These are phyloP conservation scores for Brassica cretica DNA, from an alignment of 345 rosid species.

Conservation along the genomic window DNA sequence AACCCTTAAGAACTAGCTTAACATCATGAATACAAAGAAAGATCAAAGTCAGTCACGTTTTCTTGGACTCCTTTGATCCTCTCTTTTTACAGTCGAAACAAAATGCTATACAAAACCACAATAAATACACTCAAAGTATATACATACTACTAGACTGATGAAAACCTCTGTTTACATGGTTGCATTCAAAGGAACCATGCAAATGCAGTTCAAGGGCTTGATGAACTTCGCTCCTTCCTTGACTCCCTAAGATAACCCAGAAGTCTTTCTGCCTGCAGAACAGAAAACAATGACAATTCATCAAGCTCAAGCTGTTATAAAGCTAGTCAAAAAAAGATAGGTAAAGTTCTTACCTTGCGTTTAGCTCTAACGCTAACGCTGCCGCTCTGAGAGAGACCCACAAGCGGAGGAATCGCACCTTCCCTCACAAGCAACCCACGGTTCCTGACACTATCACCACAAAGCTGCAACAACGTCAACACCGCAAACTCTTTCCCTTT, in stretches of 20 bases:
- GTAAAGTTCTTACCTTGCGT: conserved; percentile 59
- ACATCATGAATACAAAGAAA: conserved; percentile 31
- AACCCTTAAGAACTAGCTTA: conserved; percentile 43
- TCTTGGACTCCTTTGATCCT: conserved; percentile 18
- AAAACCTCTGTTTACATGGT: conserved; percentile 4
- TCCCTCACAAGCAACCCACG: conserved; percentile 90
- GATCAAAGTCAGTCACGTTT: conserved; percentile 26
- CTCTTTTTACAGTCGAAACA: conserved; percentile 38
- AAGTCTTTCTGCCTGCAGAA: conserved; percentile 85
- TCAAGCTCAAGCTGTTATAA: neutral
- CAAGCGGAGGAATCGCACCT: conserved; percentile 99
- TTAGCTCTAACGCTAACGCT: conserved; percentile 65
- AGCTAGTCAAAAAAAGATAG: neutral
- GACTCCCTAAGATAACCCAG: conserved; percentile 74
- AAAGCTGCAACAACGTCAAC: conserved; percentile 75
- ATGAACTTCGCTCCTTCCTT: conserved; percentile 58
- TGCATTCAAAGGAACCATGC: conserved; percentile 11
- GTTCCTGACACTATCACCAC: conserved; percentile 68
- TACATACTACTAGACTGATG: conserved; percentile 47
- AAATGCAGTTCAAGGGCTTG: conserved; percentile 47
- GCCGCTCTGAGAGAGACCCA: conserved; percentile 83
- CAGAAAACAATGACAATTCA: neutral
- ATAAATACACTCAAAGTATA: conserved; percentile 47
- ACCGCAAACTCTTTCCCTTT: conserved; percentile 93
- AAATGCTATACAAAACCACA: conserved; percentile 58